A percentile compares a stretch with the other conserved stretches of the same genome.
These are phyloP conservation scores for Phytophthora tubulina DNA, from an alignment of 352 stramenopile genomes.

Conservation along the genomic window DNA sequence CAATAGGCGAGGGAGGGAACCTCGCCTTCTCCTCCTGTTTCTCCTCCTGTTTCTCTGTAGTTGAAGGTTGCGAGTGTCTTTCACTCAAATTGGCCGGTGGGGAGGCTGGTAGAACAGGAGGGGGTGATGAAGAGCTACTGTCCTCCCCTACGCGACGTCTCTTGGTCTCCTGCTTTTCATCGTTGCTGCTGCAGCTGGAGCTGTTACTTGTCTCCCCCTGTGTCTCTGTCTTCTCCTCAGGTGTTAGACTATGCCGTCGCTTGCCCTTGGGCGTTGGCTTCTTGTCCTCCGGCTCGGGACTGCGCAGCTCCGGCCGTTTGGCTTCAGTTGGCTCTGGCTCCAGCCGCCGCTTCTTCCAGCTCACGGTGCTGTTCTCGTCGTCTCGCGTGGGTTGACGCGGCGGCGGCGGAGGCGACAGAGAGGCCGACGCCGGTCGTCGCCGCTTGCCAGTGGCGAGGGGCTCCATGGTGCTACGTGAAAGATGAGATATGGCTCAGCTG, in stretches of 20 bases:
- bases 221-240: slow-evolving; percentile 24
- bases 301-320: slow-evolving; percentile 18
- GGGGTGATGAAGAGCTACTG: slow-evolving; percentile 22
- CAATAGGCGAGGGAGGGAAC: slow-evolving; percentile 35
- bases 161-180: slow-evolving; percentile 35
- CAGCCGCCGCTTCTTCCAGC: slow-evolving; percentile 34
- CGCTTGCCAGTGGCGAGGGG: slow-evolving; percentile 33
- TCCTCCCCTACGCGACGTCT: slow-evolving; percentile 22
- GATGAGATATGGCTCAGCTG: slow-evolving; percentile 3
- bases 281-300: slow-evolving; percentile 24
- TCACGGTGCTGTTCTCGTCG: slow-evolving; percentile 6
- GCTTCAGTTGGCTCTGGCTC: slow-evolving; percentile 9
- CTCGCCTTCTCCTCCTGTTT: slow-evolving; percentile 39
- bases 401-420: slow-evolving; percentile 26
- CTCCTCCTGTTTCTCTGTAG: slow-evolving; percentile 24
- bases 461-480: slow-evolving; percentile 27
- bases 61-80: slow-evolving; percentile 16
- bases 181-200: slow-evolving; percentile 10
- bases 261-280: slow-evolving; percentile 23
- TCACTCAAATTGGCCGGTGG: slow-evolving; percentile 39
- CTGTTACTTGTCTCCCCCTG: slow-evolving; percentile 27
- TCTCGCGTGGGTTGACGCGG: slow-evolving; percentile 24
- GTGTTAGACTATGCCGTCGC: slow-evolving; percentile 24
- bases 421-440: slow-evolving; percentile 25
- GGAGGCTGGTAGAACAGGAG: slow-evolving; percentile 29